Base-by-base conservation (phyloP, 495 filamentous ascomycete genomes). In the Xylaria flabelliformis region DNA sequence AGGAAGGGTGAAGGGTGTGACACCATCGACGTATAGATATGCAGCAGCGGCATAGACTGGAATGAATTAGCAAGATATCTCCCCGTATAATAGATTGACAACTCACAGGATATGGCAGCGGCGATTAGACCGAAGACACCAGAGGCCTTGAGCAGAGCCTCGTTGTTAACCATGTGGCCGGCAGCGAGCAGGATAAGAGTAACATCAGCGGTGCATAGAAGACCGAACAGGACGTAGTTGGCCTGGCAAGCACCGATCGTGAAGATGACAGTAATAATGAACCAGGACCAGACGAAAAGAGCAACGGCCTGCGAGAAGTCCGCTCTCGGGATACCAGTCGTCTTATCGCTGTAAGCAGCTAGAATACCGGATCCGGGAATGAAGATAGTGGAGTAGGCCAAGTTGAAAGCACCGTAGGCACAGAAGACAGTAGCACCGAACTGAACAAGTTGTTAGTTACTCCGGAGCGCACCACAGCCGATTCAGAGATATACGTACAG, bases 201-300 rank as follows among this genome's bases (percentile, higher is more conserved):
- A 6, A 84, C 48, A 64, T 78, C 75, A 26, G 78, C 61, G 51
- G 78, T 63, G 50, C 76, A 51, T 9, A 83, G 71, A 51, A 75
- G 75, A 17, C 74, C 51, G 48, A 81, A 74, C 19, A 83, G 63
- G 3, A 77, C 73, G 74, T 74, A 82, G 32, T 76, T 76, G 53
- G 69, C 75, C 42, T 78, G 75, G 65, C 77, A 73, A 26, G 80
- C 77, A 26, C 76, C 80, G 32, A 83, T 69, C n/a, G 78, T 79
- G 66, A 82, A 82, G 55, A 83, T 80, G 53, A 76, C 70, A 7
- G 73, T 80, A n/a, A 83, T 59, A 64, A 83, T 81, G 67, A 83
- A 80, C 80, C 81, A 83, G 24, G 77, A 77, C 81, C 81, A 82
- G 15, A 78, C 67, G 58, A 74, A 81, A 71, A 83, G 75, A 19